Base-by-base conservation (phyloP, 306 rosid species). In the Lathyrus tuberosus region DNA sequence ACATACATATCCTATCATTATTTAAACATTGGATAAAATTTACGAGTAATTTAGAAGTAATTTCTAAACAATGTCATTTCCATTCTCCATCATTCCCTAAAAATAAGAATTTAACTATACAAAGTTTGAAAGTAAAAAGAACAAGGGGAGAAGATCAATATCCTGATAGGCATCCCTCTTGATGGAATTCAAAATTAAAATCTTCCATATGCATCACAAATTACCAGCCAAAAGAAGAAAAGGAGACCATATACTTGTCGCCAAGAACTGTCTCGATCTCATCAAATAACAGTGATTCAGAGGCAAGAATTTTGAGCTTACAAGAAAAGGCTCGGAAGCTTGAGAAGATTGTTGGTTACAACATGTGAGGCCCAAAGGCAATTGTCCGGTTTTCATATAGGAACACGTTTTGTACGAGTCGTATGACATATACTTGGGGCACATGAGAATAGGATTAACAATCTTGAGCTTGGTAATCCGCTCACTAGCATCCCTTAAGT, bases 401-500 rank as follows among this genome's bases (percentile, higher is more conserved):
- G 73, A 70, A 59, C 85, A 81, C 49, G 58, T 78, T 5, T 47
- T 70, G 68, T 81, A 81, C 6, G 85, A 56, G 41, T 81, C 85
- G 41, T 77, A 69, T 26, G 85, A 69, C 64, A 40, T 6, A 71
- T 64, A 81, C 77, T 81, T 81, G 1, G 85, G 82, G 63, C 85
- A 81, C 75, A 81, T 77, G 30, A 81, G 77, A 69, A 64, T 72
- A 43, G 85, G 85, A 42, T 65, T 60, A 35, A 81, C 75, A 18
- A 69, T 64, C 92, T 91, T 85, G 85, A 80, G 78, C 68, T 91
- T 88, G 11, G 84, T 79, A 48, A 91, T 79, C 73, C 79, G 86
- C 30, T 91, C 92, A 51, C 92, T 81, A 18, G 88, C 88, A 65
- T 74, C 83, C 66, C 66, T 78, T 78, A 82, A 26, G 46, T 82